phyloP scores from a whole-genome alignment of 2,329 filamentous ascomycete species.

The Alternaria burnsii region DNA sequence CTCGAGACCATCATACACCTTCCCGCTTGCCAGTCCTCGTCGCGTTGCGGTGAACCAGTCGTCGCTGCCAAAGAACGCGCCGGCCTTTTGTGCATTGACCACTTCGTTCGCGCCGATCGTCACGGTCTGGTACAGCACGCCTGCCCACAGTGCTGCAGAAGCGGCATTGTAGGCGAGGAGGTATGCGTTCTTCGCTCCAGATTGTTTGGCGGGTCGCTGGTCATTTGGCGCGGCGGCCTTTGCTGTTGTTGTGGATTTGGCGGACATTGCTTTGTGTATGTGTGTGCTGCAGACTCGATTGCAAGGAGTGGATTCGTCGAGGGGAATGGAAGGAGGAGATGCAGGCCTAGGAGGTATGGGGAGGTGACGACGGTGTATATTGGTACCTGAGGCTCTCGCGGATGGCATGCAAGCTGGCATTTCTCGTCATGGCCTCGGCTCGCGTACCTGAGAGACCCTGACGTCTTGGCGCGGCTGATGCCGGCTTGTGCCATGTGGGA shows the following conservation, averaged over 20 bases:
- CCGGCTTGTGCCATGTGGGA: constrained; percentile 16
- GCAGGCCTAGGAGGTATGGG: too few species aligned
- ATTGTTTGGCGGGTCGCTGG: constrained; percentile 8
- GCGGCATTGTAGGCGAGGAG: constrained; percentile 85
- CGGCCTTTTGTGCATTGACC: constrained; percentile 21
- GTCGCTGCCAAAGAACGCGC: constrained; percentile 18
- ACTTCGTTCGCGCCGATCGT: constrained; percentile 56
- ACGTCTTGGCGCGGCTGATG: constrained; percentile 17
- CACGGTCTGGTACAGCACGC: constrained; percentile 75
- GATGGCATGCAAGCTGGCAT: constrained; percentile 9
- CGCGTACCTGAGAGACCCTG: constrained; percentile 15
- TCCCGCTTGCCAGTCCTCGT: constrained; percentile 44
- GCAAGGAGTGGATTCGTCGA: background rate
- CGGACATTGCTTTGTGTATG: background rate
- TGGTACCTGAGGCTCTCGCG: constrained; percentile 1
- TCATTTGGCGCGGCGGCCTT: constrained; percentile 11
- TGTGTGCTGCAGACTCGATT: background rate
- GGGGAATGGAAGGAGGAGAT: too few species aligned
- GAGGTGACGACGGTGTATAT: background rate
- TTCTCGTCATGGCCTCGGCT: constrained; percentile 12
- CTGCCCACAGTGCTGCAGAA: constrained; percentile 79
- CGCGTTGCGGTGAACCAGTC: constrained; percentile 14
- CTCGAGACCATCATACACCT: constrained; percentile 70
- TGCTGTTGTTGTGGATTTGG: constrained; percentile 4
- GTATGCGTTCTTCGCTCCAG: constrained; percentile 60